A percentile compares a stretch with the other conserved stretches of the same genome.
Evolutionary conservation across 2,329 filamentous ascomycete species (phyloP).

Genomic region (Cercospora sp.): DNA sequence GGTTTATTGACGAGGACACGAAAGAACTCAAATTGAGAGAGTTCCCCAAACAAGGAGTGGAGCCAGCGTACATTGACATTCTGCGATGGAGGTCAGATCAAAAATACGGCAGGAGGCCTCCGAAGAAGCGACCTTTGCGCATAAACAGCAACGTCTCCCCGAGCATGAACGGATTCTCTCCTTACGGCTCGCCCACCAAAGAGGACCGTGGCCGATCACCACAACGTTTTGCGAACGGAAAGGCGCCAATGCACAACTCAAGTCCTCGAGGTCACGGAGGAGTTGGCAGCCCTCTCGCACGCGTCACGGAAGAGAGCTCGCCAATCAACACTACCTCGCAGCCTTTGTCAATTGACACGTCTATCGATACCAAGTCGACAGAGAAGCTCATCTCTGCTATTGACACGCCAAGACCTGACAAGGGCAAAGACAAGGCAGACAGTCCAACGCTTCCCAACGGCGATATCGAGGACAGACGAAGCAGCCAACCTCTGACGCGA

Average conservation of each 20-base stretch:
- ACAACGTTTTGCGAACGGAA: constrained; percentile 63
- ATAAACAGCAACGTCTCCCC: constrained; percentile 56
- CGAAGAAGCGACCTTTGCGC: constrained; percentile 49
- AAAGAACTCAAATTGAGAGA: constrained; percentile 89
- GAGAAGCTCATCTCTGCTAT: constrained; percentile 41
- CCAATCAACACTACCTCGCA: constrained; percentile 34
- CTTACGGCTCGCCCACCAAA: constrained; percentile 62
- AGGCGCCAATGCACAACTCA: constrained; percentile 60
- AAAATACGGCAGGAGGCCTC: constrained; percentile 71
- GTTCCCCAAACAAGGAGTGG: constrained; percentile 84
- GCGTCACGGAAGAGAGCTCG: constrained; percentile 67
- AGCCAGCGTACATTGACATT: constrained; percentile 92
- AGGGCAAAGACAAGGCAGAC: constrained; percentile 40
- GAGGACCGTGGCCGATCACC: constrained; percentile 70
- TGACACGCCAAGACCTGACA: constrained; percentile 30
- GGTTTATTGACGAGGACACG: constrained; percentile 88
- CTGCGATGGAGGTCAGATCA: constrained; percentile 93
- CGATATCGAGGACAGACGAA: constrained; percentile 25
- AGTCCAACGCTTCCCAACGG: constrained; percentile 23
- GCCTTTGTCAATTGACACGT: constrained; percentile 41
- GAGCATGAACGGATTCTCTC: constrained; percentile 50
- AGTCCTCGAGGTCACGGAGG: constrained; percentile 59
- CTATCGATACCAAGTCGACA: constrained; percentile 29
- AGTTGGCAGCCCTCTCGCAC: constrained; percentile 70
- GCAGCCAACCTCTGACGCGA: constrained; percentile 22